A percentile compares a stretch with the other conserved stretches of the same genome.
phyloP scores from a whole-genome alignment of 2,329 filamentous ascomycete genomes.

The Fusarium agapanthi region DNA sequence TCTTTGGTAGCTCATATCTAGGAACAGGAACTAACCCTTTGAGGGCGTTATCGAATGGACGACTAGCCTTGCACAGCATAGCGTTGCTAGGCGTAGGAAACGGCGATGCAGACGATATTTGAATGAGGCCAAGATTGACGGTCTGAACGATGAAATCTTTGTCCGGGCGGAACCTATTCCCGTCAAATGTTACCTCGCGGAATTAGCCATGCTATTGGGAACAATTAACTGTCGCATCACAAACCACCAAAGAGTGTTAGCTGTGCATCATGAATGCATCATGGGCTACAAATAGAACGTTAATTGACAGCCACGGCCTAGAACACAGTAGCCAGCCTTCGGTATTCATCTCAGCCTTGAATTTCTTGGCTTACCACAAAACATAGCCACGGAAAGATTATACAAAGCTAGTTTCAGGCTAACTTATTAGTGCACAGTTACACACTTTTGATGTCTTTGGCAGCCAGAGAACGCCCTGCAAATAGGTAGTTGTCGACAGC shows the following conservation, averaged over 20 bases:
- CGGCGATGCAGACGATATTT: neutral
- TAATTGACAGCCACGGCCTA: neutral
- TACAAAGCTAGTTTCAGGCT: neutral
- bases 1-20: neutral
- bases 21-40: constrained; percentile 6
- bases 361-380: constrained; percentile 3
- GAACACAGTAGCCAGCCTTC: neutral
- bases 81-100: neutral
- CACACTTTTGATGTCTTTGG: neutral
- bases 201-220: neutral
- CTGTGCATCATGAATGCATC: neutral
- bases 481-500: neutral
- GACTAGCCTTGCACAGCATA: neutral
- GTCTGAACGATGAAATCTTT: neutral
- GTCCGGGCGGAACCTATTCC: neutral
- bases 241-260: neutral
- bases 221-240: neutral
- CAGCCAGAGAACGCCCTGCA: neutral
- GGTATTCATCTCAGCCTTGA: constrained; percentile 18
- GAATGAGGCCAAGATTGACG: constrained; percentile 2
- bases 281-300: neutral
- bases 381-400: neutral
- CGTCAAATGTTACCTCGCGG: neutral
- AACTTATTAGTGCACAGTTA: neutral
- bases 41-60: neutral